These are phyloP conservation scores for Acer saccharum DNA, from an alignment of 345 rosid species.

Conservation along the genomic window DNA sequence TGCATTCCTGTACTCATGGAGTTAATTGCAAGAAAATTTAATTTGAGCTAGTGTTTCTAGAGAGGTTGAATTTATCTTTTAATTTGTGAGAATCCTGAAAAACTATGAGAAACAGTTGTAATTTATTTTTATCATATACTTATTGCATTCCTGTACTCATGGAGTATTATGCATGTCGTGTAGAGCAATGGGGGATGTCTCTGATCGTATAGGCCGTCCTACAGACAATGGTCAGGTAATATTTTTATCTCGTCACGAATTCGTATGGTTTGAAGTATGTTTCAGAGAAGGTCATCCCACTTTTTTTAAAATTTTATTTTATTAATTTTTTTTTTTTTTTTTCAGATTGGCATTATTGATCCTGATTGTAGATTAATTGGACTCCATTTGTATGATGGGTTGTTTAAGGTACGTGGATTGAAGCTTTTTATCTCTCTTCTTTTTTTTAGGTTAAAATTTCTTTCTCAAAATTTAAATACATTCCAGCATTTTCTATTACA, in stretches of 20 bases:
- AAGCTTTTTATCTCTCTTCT: neutral
- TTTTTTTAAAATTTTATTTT: no score
- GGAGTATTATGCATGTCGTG: constrained; percentile 11
- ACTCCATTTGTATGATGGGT: constrained; percentile 92
- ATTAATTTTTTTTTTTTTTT: constrained; percentile 11
- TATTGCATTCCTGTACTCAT: constrained; percentile 5
- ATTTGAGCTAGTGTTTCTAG: neutral
- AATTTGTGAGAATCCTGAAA: neutral
- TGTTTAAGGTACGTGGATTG: constrained; percentile 69
- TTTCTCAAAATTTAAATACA: neutral
- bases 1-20: constrained; percentile 4
- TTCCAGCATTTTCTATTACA: neutral
- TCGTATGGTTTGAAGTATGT: constrained; percentile 1
- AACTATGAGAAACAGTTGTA: neutral
- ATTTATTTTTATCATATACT: neutral
- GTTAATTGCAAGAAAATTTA: neutral
- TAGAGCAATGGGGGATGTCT: constrained; percentile 96
- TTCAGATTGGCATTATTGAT: constrained; percentile 93
- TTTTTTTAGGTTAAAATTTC: neutral
- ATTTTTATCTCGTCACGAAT: neutral
- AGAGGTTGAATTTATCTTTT: neutral
- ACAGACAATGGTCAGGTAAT: constrained; percentile 96
- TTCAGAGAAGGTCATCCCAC: neutral
- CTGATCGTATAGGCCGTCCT: constrained; percentile 89
- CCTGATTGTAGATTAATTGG: constrained; percentile 96